Base-by-base conservation (phyloP, 345 rosid genomes). In the Stellera chamaejasme region DNA sequence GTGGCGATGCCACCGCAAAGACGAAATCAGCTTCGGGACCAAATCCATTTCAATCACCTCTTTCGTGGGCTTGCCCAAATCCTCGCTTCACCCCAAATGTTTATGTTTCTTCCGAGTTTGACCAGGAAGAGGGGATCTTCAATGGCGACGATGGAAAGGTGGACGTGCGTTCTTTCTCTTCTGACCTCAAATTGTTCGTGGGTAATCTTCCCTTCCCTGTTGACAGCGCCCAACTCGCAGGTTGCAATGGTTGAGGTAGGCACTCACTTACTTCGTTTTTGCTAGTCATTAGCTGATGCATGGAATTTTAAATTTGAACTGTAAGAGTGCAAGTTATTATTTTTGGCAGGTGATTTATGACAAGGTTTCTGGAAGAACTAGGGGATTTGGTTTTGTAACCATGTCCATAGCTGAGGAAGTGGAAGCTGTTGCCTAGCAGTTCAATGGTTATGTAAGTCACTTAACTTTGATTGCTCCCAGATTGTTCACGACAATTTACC, bases 381-480 rank as follows among this genome's bases (percentile, higher is more conserved):
- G 99, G 64, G 99, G 99, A 48, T 93, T 93, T 61, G 99, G 88
- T 43, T 93, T 93, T 58, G 99, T 93, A 69, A 93, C 97, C 53
- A 93, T 93, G 99, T 83, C 96, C 0, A 60, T 78, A 8, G 45
- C 10, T 6, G 75, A 84, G 70, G 97, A 89, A 72, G 97, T 73
- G 70, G 77, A 83, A 72, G 79, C 85, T 14, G 97, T 95, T 58
- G 83, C 69, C 46, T 77, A 79, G 67, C 96, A 83, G 63, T 81
- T 93, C 72, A 86, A 89, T 80, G 97, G 95, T 71, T 93, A 84
- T 76, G 97, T 93, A 74, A 72, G 96, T 71, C 28, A 52, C 25
- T 23, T 32, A 0, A 32, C 39, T 32, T 32, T 8, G 39, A 8
- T 32, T 32, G 39, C 39, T 5, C 8, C 39, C 5, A 32, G 39